Evolutionary conservation across 306 rosid species (phyloP).

Genomic region (Prunus armeniaca): DNA sequence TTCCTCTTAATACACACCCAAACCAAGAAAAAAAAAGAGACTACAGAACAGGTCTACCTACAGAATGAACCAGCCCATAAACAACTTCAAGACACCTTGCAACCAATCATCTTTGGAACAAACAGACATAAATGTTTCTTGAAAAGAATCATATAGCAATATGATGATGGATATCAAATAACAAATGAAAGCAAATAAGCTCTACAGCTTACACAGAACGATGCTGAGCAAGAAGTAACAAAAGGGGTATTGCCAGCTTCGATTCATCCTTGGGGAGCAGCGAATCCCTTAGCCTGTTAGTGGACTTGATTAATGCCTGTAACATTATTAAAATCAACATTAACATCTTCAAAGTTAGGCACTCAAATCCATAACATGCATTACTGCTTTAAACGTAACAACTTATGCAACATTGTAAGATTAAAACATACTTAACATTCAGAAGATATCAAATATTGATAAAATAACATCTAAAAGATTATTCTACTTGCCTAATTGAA

Average conservation of each 20-base stretch:
- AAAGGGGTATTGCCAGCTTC: constrained; percentile 80
- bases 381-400: constrained; percentile 4
- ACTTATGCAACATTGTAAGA: neutral
- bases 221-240: constrained; percentile 93
- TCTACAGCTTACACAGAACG: constrained; percentile 77
- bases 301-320: constrained; percentile 90
- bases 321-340: constrained; percentile 10
- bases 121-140: neutral
- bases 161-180: neutral
- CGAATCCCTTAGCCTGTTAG: constrained; percentile 83
- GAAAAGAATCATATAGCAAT: neutral
- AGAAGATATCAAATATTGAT: neutral
- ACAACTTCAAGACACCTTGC: neutral
- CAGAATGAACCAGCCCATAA: neutral
- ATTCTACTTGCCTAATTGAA: neutral
- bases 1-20: neutral
- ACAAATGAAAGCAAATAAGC: constrained; percentile 7
- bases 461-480: neutral
- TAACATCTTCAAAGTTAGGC: constrained; percentile 12
- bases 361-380: neutral
- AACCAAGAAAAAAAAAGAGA: neutral
- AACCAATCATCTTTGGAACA: neutral
- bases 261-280: constrained; percentile 91
- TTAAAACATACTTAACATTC: neutral
- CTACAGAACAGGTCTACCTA: neutral